phyloP scores from a whole-genome alignment of 2,329 filamentous ascomycete genomes.

The Parafenestella ontariensis region DNA sequence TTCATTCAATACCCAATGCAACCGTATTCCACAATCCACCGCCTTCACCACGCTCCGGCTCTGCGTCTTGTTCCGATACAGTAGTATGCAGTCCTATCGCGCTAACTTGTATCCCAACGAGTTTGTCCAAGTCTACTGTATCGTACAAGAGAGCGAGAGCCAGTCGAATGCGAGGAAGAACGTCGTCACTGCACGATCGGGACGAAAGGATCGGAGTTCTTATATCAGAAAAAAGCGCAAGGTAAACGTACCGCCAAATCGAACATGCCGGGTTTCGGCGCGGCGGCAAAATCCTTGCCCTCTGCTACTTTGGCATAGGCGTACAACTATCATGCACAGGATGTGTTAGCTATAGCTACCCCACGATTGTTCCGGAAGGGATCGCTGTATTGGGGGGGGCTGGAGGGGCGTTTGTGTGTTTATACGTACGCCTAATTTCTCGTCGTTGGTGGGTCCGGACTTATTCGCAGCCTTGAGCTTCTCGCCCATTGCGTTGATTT shows the following conservation, averaged over 20 bases:
- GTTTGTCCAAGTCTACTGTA: not conserved
- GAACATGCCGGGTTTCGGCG: constrained; percentile 69
- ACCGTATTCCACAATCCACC: not conserved
- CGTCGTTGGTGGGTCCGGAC: constrained; percentile 39
- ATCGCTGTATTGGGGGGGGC: not conserved
- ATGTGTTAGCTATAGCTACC: constrained; percentile 12
- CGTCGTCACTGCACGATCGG: too few relatives aligned
- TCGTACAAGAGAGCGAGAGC: not conserved
- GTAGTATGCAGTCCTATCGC: not conserved
- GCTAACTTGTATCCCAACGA: not conserved
- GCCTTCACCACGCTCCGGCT: not conserved
- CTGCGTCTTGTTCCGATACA: not conserved
- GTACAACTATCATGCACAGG: constrained; percentile 54
- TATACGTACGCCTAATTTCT: constrained; percentile 61
- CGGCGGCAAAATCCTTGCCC: constrained; percentile 48
- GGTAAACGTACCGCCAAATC: constrained; percentile 66
- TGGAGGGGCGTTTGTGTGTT: too few relatives aligned
- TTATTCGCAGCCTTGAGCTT: constrained; percentile 38
- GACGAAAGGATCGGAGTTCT: too few relatives aligned
- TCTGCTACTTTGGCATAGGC: constrained; percentile 55
- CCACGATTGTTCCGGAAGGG: too few relatives aligned
- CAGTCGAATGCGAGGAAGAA: not conserved
- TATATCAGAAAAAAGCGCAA: not conserved
- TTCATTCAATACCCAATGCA: not conserved
- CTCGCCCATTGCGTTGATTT: constrained; percentile 40